Evolutionary conservation across 495 filamentous ascomycete species (phyloP), one percentile per base, ranked within the genome.

Genomic region (Xylaria flabelliformis): DNA sequence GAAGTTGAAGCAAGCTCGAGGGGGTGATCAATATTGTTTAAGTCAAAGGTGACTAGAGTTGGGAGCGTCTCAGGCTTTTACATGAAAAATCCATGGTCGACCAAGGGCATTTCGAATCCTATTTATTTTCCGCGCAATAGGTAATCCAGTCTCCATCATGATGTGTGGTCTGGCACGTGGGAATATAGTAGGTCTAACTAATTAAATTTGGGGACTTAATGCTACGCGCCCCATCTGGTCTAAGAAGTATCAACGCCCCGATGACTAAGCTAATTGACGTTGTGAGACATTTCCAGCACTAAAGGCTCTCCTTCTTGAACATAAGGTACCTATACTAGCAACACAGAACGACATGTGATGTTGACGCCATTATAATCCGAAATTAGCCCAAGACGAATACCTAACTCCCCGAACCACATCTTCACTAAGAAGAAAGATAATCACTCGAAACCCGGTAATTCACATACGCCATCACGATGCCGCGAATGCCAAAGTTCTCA

Each of bases 401-500:
- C 8, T 5, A 12, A 39, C 6, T 34, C 58, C 21, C 10, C 12
- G 17, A 21, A 64, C 39, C 61, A 39, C 12, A 21, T 17, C 21
- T 26, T 26, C 1, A 65, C 26, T 17, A 2, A 32, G 17, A 48
- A 65, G 36, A 39, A 42, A 44, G 15, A 6, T 21, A 42, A 44
- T 7, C 39, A 24, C 44, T 64, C 39, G n/a, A 15, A n/a, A 62
- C 6, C 29, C 15, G 15, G 1, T 56, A 10, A 62, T n/a, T 7
- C 1, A 36, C 26, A 9, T 24, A 4, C 26, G 26, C 36, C 34
- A 15, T 24, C 67, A 55, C 24, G 10, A 72, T 67, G 70, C 59
- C 69, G 6, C 61, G 61, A 56, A 59, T 72, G 69, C 68, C 68
- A 1, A 58, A 42, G 24, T 74, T 77, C 73, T 80, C 77, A 1